A percentile compares a stretch with the other conserved stretches of the same genome.
Evolutionary conservation across 306 rosid genomes (phyloP).

Genomic region (Rosa lucieae): DNA sequence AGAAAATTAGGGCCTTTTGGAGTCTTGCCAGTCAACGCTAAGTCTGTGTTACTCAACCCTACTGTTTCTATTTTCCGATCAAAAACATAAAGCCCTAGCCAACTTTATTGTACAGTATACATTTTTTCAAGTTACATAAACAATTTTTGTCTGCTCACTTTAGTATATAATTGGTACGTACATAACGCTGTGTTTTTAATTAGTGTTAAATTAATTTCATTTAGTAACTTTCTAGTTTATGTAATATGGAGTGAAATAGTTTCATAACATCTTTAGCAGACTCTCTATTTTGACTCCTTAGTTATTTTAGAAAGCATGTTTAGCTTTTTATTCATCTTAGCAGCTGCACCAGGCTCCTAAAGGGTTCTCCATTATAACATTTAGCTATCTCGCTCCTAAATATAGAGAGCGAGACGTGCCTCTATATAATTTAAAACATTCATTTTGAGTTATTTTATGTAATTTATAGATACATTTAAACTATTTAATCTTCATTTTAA

Average conservation of each 20-base stretch:
- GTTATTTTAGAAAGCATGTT: too few species aligned
- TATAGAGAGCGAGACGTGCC: too few species aligned
- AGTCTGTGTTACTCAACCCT: slow-evolving; percentile 4
- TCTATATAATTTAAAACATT: too few species aligned
- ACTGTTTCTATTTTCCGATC: not conserved
- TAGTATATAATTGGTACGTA: not conserved
- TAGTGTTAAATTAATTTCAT: not conserved
- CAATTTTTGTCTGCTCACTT: too few species aligned
- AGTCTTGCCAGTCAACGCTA: slow-evolving; percentile 35
- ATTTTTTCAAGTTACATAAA: not conserved
- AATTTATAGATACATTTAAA: too few species aligned
- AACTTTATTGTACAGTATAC: not conserved
- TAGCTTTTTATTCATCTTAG: too few species aligned
- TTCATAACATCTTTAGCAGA: not conserved
- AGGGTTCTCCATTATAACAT: too few species aligned
- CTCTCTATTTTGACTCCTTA: too few species aligned
- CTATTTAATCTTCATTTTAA: too few species aligned
- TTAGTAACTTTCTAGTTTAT: not conserved
- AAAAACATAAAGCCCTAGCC: not conserved
- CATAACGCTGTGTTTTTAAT: slow-evolving; percentile 5
- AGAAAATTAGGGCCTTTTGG: slow-evolving; percentile 10
- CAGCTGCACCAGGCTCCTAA: too few species aligned
- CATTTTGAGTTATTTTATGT: too few species aligned
- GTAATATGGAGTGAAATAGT: slow-evolving; percentile 25
- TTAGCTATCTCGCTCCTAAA: too few species aligned